A percentile compares a stretch with the other conserved stretches of the same genome.
These are phyloP conservation scores for Hura crepitans DNA, from an alignment of 441 rosid genomes.

Conservation along the genomic window DNA sequence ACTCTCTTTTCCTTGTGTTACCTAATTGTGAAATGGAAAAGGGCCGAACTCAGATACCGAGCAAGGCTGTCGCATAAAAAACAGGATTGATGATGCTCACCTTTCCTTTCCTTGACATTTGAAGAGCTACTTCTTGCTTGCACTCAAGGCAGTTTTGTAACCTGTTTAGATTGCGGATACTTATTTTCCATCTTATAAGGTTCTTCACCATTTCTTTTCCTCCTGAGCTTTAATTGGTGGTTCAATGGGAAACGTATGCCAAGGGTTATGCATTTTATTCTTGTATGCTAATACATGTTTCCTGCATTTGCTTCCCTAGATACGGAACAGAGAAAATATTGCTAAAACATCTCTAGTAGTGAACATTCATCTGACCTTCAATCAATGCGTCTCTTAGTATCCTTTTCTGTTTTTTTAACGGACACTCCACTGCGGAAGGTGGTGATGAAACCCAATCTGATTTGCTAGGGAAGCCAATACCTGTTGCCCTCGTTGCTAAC, in stretches of 20 bases:
- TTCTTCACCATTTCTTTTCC: neutral
- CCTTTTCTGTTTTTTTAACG: too few species aligned
- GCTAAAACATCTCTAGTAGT: too few species aligned
- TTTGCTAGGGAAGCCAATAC: too few species aligned
- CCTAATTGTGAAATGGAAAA: constrained; percentile 86
- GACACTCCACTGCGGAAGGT: too few species aligned
- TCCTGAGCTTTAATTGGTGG: constrained; percentile 1
- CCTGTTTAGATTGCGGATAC: constrained; percentile 11
- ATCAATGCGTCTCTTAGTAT: too few species aligned
- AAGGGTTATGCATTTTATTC: neutral
- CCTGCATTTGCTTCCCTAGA: too few species aligned
- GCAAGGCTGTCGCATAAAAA: constrained; percentile 67
- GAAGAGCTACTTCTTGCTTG: constrained; percentile 4
- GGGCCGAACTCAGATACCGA: constrained; percentile 87
- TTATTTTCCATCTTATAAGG: neutral
- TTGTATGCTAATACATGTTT: neutral
- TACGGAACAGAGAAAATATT: too few species aligned
- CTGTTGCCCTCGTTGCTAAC: too few species aligned
- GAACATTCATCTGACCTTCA: too few species aligned
- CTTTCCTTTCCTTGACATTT: neutral
- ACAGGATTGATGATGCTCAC: constrained; percentile 55
- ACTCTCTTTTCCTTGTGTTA: constrained; percentile 73
- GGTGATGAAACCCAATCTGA: too few species aligned
- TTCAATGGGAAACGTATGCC: neutral
- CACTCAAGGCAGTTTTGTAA: neutral